phyloP scores from a whole-genome alignment of 352 stramenopile species.

The Phytophthora sp. region DNA sequence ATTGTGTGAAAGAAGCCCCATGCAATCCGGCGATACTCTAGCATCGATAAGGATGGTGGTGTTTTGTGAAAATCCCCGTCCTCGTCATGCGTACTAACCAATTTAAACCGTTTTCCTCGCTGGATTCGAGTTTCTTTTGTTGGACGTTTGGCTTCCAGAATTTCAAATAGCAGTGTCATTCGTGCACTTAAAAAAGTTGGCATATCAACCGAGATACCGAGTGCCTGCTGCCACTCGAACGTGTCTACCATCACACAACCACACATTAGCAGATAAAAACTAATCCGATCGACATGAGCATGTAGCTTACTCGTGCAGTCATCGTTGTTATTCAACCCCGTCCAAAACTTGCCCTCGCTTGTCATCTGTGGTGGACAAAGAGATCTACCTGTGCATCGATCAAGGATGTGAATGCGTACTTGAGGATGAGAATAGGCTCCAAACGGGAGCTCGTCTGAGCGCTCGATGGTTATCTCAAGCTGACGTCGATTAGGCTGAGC shows the following conservation, averaged over 20 bases:
- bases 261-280: constrained; percentile 1
- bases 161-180: constrained; percentile 59
- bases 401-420: constrained; percentile 54
- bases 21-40: constrained; percentile 40
- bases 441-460: constrained; percentile 64
- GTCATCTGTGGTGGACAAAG: constrained; percentile 37
- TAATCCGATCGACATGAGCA: neutral
- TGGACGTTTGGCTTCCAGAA: constrained; percentile 43
- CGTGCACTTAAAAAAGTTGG: constrained; percentile 43
- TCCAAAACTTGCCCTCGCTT: constrained; percentile 19
- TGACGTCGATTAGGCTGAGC: constrained; percentile 15
- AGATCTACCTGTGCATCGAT: constrained; percentile 56
- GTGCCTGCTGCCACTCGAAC: constrained; percentile 61
- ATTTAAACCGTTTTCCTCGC: constrained; percentile 30
- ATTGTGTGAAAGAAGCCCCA: constrained; percentile 75
- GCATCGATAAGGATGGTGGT: neutral
- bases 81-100: constrained; percentile 36
- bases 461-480: constrained; percentile 45
- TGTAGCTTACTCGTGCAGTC: constrained; percentile 23
- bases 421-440: constrained; percentile 46
- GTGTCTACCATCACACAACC: constrained; percentile 30
- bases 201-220: constrained; percentile 39
- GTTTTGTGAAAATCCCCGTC: constrained; percentile 23
- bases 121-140: constrained; percentile 21
- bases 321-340: constrained; percentile 1